Percentiles rank a stretch among this genome's conserved stretches.
Evolutionary conservation across 2,329 filamentous ascomycete species (phyloP).

Genomic region (Ilyonectria mors-panacis): DNA sequence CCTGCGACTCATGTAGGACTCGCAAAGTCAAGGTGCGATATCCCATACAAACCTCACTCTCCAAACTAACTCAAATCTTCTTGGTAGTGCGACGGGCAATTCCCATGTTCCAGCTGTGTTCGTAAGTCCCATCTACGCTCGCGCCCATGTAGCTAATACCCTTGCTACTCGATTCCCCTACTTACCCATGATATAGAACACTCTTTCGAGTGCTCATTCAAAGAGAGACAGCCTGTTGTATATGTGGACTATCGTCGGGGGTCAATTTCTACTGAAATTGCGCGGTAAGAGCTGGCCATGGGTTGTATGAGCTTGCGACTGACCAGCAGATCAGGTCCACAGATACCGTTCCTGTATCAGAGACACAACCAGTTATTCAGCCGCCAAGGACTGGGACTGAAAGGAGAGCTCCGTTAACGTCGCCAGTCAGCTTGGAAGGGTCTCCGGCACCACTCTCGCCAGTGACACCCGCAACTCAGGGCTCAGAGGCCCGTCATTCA

Average conservation of each 20-base stretch:
- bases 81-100: conserved; percentile 21
- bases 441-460: neutral
- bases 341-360: neutral
- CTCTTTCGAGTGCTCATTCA: conserved; percentile 27
- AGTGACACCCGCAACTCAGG: conserved; percentile 2
- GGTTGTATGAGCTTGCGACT: neutral
- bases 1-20: conserved; percentile 28
- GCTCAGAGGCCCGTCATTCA: neutral
- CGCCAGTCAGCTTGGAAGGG: conserved; percentile 14
- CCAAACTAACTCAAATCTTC: neutral
- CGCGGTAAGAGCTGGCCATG: neutral
- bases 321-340: neutral
- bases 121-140: conserved; percentile 6
- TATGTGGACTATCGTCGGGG: conserved; percentile 12
- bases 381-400: neutral
- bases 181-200: conserved; percentile 9
- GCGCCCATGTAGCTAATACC: neutral
- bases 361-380: neutral
- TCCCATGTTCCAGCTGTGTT: conserved; percentile 26
- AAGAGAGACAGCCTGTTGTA: conserved; percentile 9
- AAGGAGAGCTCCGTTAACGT: conserved; percentile 2
- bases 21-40: conserved; percentile 28
- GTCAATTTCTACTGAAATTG: neutral
- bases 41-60: neutral
- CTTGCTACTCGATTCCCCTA: neutral